Percentiles rank a stretch among this genome's conserved stretches.
Conservation (phyloP, 2,329 filamentous ascomycete species). For the Ceratocystis destructans region DNA sequence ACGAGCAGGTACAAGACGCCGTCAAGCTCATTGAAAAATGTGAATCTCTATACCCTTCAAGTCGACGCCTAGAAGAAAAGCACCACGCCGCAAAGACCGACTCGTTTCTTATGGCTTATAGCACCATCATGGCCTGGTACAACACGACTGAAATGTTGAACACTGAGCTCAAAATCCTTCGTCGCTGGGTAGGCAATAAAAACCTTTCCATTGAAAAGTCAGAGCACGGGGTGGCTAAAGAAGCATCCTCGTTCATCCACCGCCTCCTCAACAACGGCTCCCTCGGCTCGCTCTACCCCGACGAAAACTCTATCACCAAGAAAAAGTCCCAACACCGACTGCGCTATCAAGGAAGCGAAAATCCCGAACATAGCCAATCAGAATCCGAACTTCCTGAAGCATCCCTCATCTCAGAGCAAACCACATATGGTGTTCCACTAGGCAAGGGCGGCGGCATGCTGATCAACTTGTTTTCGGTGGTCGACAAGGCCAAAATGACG, state of each 20-base stretch:
- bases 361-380: slow-evolving; percentile 11
- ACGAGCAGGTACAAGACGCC: slow-evolving; percentile 79
- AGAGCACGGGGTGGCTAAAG: slow-evolving; percentile 48
- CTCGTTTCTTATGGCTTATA: slow-evolving; percentile 67
- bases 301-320: background rate
- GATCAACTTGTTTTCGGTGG: slow-evolving; percentile 67
- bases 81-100: slow-evolving; percentile 66
- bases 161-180: slow-evolving; percentile 78
- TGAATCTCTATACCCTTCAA: slow-evolving; percentile 73
- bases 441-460: slow-evolving; percentile 50
- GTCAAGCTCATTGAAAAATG: slow-evolving; percentile 83
- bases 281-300: slow-evolving; percentile 56
- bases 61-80: slow-evolving; percentile 55
- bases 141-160: slow-evolving; percentile 96
- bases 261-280: slow-evolving; percentile 91
- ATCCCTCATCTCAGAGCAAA: background rate
- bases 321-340: background rate
- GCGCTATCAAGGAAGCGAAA: background rate
- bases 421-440: background rate
- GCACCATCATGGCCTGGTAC: slow-evolving; percentile 88
- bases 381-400: slow-evolving; percentile 23
- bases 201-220: slow-evolving; percentile 77
- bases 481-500: slow-evolving; percentile 84
- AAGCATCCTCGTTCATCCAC: slow-evolving; percentile 89
- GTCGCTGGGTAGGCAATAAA: slow-evolving; percentile 93